phyloP scores from a whole-genome alignment of 768 basidiomycete species.

The Mycena albidolilacea region DNA sequence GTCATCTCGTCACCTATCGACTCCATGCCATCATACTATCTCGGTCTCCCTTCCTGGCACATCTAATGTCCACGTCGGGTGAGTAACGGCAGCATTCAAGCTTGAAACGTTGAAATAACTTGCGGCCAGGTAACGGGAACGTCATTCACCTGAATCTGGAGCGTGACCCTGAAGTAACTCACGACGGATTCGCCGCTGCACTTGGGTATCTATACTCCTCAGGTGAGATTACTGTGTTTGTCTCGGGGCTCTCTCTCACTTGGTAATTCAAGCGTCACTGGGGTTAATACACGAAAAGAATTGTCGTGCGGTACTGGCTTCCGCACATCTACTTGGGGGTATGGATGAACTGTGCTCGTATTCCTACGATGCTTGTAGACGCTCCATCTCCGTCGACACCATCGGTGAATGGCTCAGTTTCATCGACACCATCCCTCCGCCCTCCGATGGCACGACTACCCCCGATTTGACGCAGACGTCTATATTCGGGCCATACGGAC shows the following conservation, averaged over 20 bases:
- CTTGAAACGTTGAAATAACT: too few species aligned
- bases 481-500: slow-evolving; percentile 85
- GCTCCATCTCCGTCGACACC: slow-evolving; percentile 82
- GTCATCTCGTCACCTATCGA: slow-evolving; percentile 66
- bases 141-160: slow-evolving; percentile 83
- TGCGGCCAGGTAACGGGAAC: slow-evolving; percentile 68
- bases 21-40: slow-evolving; percentile 91
- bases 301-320: slow-evolving; percentile 88
- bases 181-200: slow-evolving; percentile 66
- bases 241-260: background rate
- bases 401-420: slow-evolving; percentile 86
- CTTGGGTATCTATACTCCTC: slow-evolving; percentile 88
- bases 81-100: too few species aligned
- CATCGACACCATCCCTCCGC: slow-evolving; percentile 68
- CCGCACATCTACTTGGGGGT: slow-evolving; percentile 87
- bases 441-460: slow-evolving; percentile 66
- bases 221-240: slow-evolving; percentile 42
- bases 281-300: slow-evolving; percentile 81
- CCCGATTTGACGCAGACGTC: slow-evolving; percentile 67
- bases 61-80: slow-evolving; percentile 84
- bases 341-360: slow-evolving; percentile 89
- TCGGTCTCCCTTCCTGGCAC: slow-evolving; percentile 89
- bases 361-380: slow-evolving; percentile 83
- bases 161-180: slow-evolving; percentile 85
- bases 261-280: slow-evolving; percentile 57